Percentiles rank a stretch among this genome's conserved stretches.
phyloP scores from a whole-genome alignment of 768 basidiomycete genomes.

The Boletus subcaerulescens region DNA sequence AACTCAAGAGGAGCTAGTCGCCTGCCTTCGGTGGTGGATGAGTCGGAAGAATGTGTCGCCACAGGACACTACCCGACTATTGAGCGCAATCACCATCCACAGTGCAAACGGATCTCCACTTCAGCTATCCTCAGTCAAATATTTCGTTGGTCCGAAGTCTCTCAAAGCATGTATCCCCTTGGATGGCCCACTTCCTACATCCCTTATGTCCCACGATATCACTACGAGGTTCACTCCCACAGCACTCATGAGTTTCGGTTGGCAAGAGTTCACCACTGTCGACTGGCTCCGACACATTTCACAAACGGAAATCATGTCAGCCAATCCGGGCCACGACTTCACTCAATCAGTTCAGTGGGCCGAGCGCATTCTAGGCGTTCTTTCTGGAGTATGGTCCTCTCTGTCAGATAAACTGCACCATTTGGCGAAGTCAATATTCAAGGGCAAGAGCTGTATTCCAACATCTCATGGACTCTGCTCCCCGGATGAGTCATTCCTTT shows the following conservation, averaged over 20 bases:
- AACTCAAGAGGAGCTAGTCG: slow-evolving; percentile 62
- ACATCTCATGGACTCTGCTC: slow-evolving; percentile 58
- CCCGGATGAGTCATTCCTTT: slow-evolving; percentile 64
- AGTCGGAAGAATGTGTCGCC: neutral
- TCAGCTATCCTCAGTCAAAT: slow-evolving; percentile 46
- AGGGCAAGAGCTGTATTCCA: slow-evolving; percentile 38
- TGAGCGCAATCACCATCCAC: slow-evolving; percentile 64
- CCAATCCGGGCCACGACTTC: slow-evolving; percentile 54
- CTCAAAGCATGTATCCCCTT: slow-evolving; percentile 54
- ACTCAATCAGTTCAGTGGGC: slow-evolving; percentile 66
- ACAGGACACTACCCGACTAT: slow-evolving; percentile 40
- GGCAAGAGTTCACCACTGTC: slow-evolving; percentile 67
- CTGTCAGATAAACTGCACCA: slow-evolving; percentile 35
- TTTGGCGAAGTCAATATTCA: slow-evolving; percentile 35
- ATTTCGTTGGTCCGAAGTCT: slow-evolving; percentile 61
- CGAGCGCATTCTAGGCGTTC: slow-evolving; percentile 62
- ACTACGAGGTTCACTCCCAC: slow-evolving; percentile 54
- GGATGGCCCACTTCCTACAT: slow-evolving; percentile 74
- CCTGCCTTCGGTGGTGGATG: slow-evolving; percentile 73
- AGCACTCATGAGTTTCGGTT: slow-evolving; percentile 60
- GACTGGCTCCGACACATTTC: slow-evolving; percentile 72
- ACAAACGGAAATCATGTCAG: slow-evolving; percentile 36
- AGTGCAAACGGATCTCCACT: slow-evolving; percentile 51
- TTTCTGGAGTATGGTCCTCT: slow-evolving; percentile 68
- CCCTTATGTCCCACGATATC: slow-evolving; percentile 42